Evolutionary conservation across 768 basidiomycete species (phyloP), one percentile per base, ranked within the genome.

Genomic region (Pulveroboletus sp.): DNA sequence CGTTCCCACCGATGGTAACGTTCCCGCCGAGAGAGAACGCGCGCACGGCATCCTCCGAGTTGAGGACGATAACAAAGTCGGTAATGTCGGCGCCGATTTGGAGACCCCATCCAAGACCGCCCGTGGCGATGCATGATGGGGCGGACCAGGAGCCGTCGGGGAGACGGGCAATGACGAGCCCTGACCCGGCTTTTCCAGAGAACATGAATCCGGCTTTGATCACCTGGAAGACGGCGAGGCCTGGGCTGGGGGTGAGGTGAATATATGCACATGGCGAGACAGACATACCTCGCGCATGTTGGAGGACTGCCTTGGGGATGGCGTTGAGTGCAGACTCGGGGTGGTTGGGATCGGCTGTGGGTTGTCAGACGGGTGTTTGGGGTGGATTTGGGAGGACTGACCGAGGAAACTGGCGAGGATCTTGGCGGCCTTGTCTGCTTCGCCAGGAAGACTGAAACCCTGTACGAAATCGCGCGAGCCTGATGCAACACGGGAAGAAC

Each of bases 121-220:
- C 94, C 0, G 94, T 98, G 25, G 90, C 94, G 63, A 98, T 95
- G 72, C 94, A 97, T 20, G 90, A 93, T 4, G 95, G 95, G 1
- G 95, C 95, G 40, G 89, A 92, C 93, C 93, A 97, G 10, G 91
- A 93, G 57, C 95, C 95, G 61, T 97, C 94, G 9, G 90, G 88
- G 37, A 94, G 79, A 12, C 93, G 85, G 17, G 93, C 88, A 63
- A 97, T 87, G 69, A 98, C 90, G 54, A 95, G 68, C 13, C 94
- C 94, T 1, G 90, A 93, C 39, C 94, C 94, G 1, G 90, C 91
- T 70, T 94, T 95, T 40, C 91, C 94, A 11, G 89, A 91, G 77
- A 95, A 94, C 45, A 94, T 82, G 73, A 97, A 95, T 2, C 94
- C 93, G 5, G 91, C 90, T 70, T 91, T 90, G 67, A 97, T 72